These are phyloP conservation scores for Aspergillus hancockii DNA, from an alignment of 495 filamentous ascomycete genomes.

Conservation along the genomic window DNA sequence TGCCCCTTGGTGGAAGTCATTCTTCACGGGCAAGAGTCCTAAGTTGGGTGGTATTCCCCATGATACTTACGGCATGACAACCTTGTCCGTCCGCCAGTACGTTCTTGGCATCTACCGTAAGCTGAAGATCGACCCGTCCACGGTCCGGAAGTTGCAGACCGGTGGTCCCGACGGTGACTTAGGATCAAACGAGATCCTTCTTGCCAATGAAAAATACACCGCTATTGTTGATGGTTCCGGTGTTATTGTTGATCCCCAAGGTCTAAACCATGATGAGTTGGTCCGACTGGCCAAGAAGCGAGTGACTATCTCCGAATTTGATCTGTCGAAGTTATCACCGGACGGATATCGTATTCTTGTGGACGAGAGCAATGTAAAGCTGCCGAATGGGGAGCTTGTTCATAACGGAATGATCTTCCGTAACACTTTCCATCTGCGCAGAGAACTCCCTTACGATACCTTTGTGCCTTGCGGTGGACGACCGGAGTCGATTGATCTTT, in stretches of 20 bases:
- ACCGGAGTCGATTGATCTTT: slow-evolving; percentile 93
- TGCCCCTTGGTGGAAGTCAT: slow-evolving; percentile 99
- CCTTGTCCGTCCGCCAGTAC: slow-evolving; percentile 91
- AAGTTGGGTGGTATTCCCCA: slow-evolving; percentile 95
- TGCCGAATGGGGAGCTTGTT: slow-evolving; percentile 83
- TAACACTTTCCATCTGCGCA: slow-evolving; percentile 92
- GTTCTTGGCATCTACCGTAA: slow-evolving; percentile 97
- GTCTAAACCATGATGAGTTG: slow-evolving; percentile 82
- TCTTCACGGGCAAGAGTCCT: slow-evolving; percentile 98
- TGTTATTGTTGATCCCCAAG: slow-evolving; percentile 90
- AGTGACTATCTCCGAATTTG: slow-evolving; percentile 86
- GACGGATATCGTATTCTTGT: slow-evolving; percentile 91
- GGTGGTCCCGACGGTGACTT: slow-evolving; percentile 96
- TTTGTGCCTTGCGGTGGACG: slow-evolving; percentile 98
- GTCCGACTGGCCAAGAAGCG: slow-evolving; percentile 81
- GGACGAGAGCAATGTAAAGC: slow-evolving; percentile 81
- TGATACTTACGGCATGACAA: slow-evolving; percentile 97
- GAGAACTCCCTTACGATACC: slow-evolving; percentile 71
- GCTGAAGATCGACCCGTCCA: slow-evolving; percentile 78
- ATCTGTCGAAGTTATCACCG: slow-evolving; percentile 78
- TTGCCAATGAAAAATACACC: slow-evolving; percentile 92
- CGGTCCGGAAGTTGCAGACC: slow-evolving; percentile 90
- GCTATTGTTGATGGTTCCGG: slow-evolving; percentile 93
- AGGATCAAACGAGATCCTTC: slow-evolving; percentile 95
- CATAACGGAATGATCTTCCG: slow-evolving; percentile 94